Evolutionary conservation across 768 basidiomycete genomes (phyloP).

Genomic region (Naganishia antarctica): DNA sequence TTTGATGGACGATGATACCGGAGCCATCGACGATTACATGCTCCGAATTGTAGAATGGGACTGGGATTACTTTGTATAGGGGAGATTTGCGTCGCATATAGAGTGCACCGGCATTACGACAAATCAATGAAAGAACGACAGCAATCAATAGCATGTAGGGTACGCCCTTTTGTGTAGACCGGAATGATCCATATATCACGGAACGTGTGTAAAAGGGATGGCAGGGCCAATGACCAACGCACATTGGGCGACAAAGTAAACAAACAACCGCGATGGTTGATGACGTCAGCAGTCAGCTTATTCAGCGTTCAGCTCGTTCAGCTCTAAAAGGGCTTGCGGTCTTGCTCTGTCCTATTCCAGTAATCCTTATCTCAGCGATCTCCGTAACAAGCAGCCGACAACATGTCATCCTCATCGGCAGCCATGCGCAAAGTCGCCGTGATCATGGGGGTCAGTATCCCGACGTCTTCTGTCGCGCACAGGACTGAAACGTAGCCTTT

Average conservation of each 20-base stretch:
- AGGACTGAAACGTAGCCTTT: background rate
- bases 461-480: background rate
- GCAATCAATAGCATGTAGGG: background rate
- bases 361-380: too few relatives aligned
- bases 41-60: conserved; percentile 53
- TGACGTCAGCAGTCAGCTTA: too few relatives aligned
- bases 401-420: background rate
- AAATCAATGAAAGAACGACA: background rate
- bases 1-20: conserved; percentile 56
- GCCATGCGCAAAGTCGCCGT: conserved; percentile 18
- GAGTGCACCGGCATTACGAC: background rate
- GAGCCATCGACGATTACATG: conserved; percentile 81
- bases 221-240: too few relatives aligned
- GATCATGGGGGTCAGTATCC: conserved; percentile 8
- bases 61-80: conserved; percentile 42
- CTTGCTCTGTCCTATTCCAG: too few relatives aligned
- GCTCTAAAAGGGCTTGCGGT: too few relatives aligned
- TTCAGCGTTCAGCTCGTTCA: too few relatives aligned
- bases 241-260: too few relatives aligned
- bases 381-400: too few relatives aligned
- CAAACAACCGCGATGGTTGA: too few relatives aligned
- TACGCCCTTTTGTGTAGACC: background rate
- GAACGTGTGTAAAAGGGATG: too few relatives aligned
- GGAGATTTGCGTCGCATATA: background rate
- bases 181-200: too few relatives aligned